Evolutionary conservation across 2,329 filamentous ascomycete species (phyloP).

Genomic region (Geosmithia putterillii): DNA sequence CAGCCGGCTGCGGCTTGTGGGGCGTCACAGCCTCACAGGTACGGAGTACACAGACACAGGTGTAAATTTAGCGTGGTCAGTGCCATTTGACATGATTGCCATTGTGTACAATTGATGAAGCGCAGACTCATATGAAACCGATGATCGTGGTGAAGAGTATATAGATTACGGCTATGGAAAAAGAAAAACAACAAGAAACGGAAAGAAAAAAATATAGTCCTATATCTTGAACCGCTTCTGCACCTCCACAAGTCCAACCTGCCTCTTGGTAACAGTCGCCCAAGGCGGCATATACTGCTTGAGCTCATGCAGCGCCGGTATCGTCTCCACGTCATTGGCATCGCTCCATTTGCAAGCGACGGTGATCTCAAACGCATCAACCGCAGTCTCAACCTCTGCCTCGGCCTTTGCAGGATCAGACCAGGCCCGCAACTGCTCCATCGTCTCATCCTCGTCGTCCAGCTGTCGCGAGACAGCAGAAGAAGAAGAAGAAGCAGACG

Average conservation of each 20-base stretch:
- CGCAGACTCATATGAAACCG: not conserved
- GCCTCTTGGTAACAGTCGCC: slow-evolving; percentile 64
- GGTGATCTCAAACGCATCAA: slow-evolving; percentile 39
- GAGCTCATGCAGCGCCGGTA: slow-evolving; percentile 77
- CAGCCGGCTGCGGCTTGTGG: not conserved
- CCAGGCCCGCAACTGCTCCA: slow-evolving; percentile 2
- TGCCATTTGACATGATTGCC: too few relatives aligned
- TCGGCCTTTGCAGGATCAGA: slow-evolving; percentile 5
- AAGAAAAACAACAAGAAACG: not conserved
- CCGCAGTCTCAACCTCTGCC: not conserved
- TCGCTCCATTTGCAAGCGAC: slow-evolving; percentile 84
- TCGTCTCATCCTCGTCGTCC: slow-evolving; percentile 28
- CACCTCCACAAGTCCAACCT: slow-evolving; percentile 72
- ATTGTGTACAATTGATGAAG: too few relatives aligned
- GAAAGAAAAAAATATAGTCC: not conserved
- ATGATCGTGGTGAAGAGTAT: too few relatives aligned
- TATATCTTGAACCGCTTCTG: slow-evolving; percentile 50
- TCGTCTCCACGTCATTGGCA: slow-evolving; percentile 55
- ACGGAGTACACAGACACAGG: too few relatives aligned
- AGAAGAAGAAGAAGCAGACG: not conserved
- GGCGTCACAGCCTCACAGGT: not conserved
- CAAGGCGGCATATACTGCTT: slow-evolving; percentile 66
- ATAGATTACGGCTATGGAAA: not conserved
- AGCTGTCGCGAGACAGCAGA: not conserved
- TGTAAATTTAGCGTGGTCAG: too few relatives aligned